A percentile compares a stretch with the other conserved stretches of the same genome.
phyloP scores from a whole-genome alignment of 1,284 basidiomycete genomes.

The Vanrija sp. region DNA sequence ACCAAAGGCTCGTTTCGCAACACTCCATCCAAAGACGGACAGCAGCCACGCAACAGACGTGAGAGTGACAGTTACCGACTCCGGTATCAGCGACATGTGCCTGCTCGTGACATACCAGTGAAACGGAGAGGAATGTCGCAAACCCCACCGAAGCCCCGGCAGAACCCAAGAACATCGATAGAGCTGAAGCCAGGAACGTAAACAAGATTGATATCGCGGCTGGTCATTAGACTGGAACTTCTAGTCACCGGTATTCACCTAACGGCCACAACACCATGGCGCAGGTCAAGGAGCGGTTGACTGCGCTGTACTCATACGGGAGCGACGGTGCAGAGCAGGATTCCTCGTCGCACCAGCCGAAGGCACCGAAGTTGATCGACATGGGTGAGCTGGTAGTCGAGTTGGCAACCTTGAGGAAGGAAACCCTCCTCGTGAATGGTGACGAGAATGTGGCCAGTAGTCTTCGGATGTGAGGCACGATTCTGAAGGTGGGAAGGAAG shows the following conservation, averaged over 20 bases:
- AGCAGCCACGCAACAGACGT: slow-evolving; percentile 33
- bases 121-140: too few relatives aligned
- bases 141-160: too few relatives aligned
- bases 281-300: slow-evolving; percentile 40
- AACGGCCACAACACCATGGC: slow-evolving; percentile 46
- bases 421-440: slow-evolving; percentile 41
- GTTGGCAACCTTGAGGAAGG: slow-evolving; percentile 25
- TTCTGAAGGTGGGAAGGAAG: neutral
- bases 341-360: slow-evolving; percentile 39
- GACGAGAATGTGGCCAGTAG: slow-evolving; percentile 44
- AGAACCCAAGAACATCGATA: too few relatives aligned
- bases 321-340: slow-evolving; percentile 26
- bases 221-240: neutral
- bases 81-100: neutral
- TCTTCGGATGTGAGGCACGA: slow-evolving; percentile 18
- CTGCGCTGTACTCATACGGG: slow-evolving; percentile 42
- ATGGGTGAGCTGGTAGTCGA: slow-evolving; percentile 16
- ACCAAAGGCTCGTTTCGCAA: slow-evolving; percentile 35
- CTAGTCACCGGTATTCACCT: slow-evolving; percentile 17
- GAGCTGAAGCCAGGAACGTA: too few relatives aligned
- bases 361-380: slow-evolving; percentile 31
- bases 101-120: too few relatives aligned
- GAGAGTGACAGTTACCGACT: slow-evolving; percentile 6
- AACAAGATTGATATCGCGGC: too few relatives aligned
- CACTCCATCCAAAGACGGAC: slow-evolving; percentile 46